Percentiles rank a stretch among this genome's conserved stretches.
phyloP scores from a whole-genome alignment of 371 early-diverging fungal species.

The Syncephalastrum monosporum region DNA sequence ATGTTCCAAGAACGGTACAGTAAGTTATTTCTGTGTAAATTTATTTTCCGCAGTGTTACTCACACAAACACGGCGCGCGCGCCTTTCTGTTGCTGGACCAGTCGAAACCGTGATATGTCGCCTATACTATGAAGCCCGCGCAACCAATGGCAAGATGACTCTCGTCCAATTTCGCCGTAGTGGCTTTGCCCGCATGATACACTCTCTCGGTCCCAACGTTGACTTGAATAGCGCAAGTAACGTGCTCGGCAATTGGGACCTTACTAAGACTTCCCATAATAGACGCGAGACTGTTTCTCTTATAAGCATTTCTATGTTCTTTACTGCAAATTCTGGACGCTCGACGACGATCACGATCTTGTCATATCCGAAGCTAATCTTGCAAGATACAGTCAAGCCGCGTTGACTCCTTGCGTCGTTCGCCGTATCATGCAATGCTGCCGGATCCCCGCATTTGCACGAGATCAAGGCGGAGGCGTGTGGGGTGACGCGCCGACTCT shows the following conservation, averaged over 20 bases:
- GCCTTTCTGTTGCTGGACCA: slow-evolving; percentile 15
- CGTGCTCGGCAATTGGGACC: too few species aligned
- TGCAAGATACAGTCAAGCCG: slow-evolving; percentile 62
- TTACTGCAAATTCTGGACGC: slow-evolving; percentile 93
- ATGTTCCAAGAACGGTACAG: slow-evolving; percentile 85
- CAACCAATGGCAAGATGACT: slow-evolving; percentile 70
- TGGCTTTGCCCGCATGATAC: slow-evolving; percentile 58
- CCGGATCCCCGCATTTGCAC: slow-evolving; percentile 30
- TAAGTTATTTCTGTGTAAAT: slow-evolving; percentile 27
- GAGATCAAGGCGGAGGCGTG: slow-evolving; percentile 9
- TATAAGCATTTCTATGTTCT: slow-evolving; percentile 97
- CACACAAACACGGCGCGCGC: not conserved
- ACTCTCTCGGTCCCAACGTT: slow-evolving; percentile 62
- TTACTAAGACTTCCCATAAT: not conserved
- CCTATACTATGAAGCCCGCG: slow-evolving; percentile 73
- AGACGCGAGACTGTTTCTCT: slow-evolving; percentile 74
- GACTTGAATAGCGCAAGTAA: slow-evolving; percentile 70
- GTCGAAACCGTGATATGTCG: slow-evolving; percentile 82
- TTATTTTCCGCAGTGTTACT: not conserved
- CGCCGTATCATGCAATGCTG: slow-evolving; percentile 60
- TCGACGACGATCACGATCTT: slow-evolving; percentile 79
- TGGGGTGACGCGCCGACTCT: slow-evolving; percentile 12
- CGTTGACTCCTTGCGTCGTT: slow-evolving; percentile 57
- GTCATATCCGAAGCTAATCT: slow-evolving; percentile 65
- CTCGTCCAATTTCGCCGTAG: slow-evolving; percentile 67